A percentile compares a stretch with the other conserved stretches of the same genome.
These are phyloP conservation scores for Lanmaoa pseudosensibilis DNA, from an alignment of 768 basidiomycete species.

Conservation along the genomic window DNA sequence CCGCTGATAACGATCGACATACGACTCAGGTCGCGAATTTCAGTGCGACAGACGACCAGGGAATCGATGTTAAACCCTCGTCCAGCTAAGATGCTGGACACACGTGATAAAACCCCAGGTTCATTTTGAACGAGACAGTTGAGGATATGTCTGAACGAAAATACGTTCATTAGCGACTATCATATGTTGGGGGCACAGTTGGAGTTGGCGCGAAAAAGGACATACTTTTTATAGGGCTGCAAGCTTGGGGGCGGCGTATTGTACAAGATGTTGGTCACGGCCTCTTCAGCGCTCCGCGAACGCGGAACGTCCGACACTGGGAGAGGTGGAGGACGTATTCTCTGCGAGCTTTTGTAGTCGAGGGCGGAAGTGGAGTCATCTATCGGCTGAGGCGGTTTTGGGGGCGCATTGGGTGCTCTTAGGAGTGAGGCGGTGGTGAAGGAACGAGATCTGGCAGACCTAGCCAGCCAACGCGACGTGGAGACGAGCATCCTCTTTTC, in stretches of 20 bases:
- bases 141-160: slow-evolving; percentile 72
- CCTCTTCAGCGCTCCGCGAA: slow-evolving; percentile 85
- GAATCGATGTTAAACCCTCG: slow-evolving; percentile 99
- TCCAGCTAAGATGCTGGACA: slow-evolving; percentile 95
- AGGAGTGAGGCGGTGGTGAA: slow-evolving; percentile 22
- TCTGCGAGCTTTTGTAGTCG: slow-evolving; percentile 82
- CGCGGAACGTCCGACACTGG: slow-evolving; percentile 85
- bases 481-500: slow-evolving; percentile 9
- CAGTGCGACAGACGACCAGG: slow-evolving; percentile 95
- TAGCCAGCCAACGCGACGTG: slow-evolving; percentile 20
- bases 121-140: slow-evolving; percentile 99
- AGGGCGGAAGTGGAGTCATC: slow-evolving; percentile 94
- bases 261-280: slow-evolving; percentile 96
- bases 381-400: slow-evolving; percentile 76
- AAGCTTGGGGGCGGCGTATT: slow-evolving; percentile 91
- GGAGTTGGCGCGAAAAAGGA: background rate
- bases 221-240: slow-evolving; percentile 88
- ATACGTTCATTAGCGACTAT: slow-evolving; percentile 3
- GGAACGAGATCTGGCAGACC: slow-evolving; percentile 19
- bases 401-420: slow-evolving; percentile 36
- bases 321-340: slow-evolving; percentile 75
- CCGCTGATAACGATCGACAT: slow-evolving; percentile 98
- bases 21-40: slow-evolving; percentile 92
- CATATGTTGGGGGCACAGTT: background rate
- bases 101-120: slow-evolving; percentile 97